Conservation (phyloP, 345 rosid genomes). For the Adansonia digitata region DNA sequence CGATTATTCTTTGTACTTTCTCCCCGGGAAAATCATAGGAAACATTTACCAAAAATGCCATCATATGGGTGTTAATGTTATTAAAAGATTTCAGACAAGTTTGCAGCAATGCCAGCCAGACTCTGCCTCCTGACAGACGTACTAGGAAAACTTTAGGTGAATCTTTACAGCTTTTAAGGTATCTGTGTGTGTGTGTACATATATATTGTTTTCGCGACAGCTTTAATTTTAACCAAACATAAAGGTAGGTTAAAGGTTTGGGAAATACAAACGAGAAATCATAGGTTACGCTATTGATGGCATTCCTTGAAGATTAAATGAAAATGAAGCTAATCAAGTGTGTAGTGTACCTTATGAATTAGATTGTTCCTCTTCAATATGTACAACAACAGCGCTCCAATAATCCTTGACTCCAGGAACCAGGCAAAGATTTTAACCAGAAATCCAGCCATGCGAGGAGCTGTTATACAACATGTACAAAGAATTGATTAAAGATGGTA, state of each 20-base stretch:
- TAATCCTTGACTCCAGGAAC: constrained; percentile 46
- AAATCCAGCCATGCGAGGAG: constrained; percentile 72
- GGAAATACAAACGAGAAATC: neutral
- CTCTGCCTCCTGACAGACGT: neutral
- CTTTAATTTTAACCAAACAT: neutral
- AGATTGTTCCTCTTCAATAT: constrained; percentile 52
- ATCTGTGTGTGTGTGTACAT: too few relatives aligned
- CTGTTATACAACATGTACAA: constrained; percentile 20
- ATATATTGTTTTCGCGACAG: too few relatives aligned
- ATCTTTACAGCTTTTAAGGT: neutral
- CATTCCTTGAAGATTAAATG: too few relatives aligned
- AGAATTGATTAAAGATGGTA: neutral
- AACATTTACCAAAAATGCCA: neutral
- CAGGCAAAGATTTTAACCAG: constrained; percentile 53
- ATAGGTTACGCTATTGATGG: neutral
- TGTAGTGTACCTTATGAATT: constrained; percentile 48
- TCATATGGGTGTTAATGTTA: neutral
- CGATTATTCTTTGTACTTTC: neutral
- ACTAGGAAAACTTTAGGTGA: neutral
- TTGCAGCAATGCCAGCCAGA: neutral
- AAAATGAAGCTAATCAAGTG: neutral
- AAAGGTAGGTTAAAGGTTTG: neutral
- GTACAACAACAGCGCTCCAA: constrained; percentile 42
- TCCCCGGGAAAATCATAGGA: neutral
- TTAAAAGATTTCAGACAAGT: neutral